Percentiles rank a stretch among this genome's conserved stretches.
Conservation (phyloP, 192 early-diverging fungal species). For the Phycomyces blakesleeanus region DNA sequence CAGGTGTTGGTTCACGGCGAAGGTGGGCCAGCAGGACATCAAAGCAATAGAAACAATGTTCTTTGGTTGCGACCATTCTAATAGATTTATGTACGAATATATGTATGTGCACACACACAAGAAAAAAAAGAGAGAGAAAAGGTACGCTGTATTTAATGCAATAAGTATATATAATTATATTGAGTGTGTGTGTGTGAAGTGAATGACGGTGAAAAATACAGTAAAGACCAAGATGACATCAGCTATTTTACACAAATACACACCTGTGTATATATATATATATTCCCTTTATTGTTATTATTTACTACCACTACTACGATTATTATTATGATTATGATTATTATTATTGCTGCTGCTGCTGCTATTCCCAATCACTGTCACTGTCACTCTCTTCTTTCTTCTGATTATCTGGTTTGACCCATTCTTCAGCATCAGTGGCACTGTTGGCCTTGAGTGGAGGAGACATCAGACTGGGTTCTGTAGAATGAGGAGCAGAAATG, state of each 20-base stretch:
- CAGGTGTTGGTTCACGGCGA: slow-evolving; percentile 28
- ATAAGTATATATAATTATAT: not conserved
- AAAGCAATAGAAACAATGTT: slow-evolving; percentile 83
- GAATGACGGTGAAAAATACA: too few relatives aligned
- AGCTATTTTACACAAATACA: too few relatives aligned
- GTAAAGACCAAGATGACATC: too few relatives aligned
- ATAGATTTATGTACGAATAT: too few relatives aligned
- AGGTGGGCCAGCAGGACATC: slow-evolving; percentile 67
- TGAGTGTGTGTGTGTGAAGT: too few relatives aligned
- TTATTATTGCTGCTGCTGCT: too few relatives aligned
- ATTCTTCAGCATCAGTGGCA: slow-evolving; percentile 16
- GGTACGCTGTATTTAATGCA: too few relatives aligned
- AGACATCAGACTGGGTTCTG: slow-evolving; percentile 27
- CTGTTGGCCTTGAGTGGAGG: slow-evolving; percentile 15
- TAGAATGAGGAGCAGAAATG: slow-evolving; percentile 26
- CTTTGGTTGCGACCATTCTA: slow-evolving; percentile 30
- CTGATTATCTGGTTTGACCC: slow-evolving; percentile 21
- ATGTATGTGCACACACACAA: too few relatives aligned
- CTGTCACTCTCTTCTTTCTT: slow-evolving; percentile 24
- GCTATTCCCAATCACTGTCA: slow-evolving; percentile 37
- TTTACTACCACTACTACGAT: too few relatives aligned
- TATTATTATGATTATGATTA: not conserved
- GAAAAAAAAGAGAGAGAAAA: not conserved
- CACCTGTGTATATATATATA: too few relatives aligned
- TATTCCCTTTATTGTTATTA: too few relatives aligned